Evolutionary conservation across 495 filamentous ascomycete species (phyloP).

Genomic region (Podospora bellae-mahoneyi): DNA sequence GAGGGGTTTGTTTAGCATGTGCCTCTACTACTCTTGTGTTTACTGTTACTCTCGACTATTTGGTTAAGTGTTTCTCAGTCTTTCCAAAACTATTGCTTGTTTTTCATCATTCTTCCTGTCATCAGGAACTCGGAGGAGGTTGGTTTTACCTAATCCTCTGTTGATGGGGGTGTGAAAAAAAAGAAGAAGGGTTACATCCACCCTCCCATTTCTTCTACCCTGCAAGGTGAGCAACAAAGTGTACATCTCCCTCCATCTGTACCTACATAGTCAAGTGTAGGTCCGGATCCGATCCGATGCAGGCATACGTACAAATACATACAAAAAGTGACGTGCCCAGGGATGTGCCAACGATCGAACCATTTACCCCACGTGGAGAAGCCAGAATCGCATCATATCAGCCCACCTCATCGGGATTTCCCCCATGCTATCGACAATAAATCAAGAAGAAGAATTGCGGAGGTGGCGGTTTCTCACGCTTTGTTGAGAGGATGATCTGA

Average conservation of each 20-base stretch:
- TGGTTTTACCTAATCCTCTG: too few relatives aligned
- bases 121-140: too few relatives aligned
- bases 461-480: neutral
- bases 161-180: too few relatives aligned
- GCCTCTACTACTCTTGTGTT: neutral
- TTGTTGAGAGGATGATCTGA: neutral
- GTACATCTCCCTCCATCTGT: neutral
- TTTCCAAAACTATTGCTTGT: too few relatives aligned
- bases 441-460: neutral
- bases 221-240: neutral
- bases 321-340: neutral
- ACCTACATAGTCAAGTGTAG: neutral
- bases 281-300: neutral
- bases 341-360: neutral
- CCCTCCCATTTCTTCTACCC: neutral
- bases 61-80: too few relatives aligned
- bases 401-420: neutral
- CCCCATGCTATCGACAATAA: neutral
- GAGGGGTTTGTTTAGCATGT: neutral
- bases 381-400: neutral
- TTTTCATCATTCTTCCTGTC: too few relatives aligned
- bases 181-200: too few relatives aligned
- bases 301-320: too few relatives aligned
- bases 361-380: neutral
- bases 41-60: too few relatives aligned